These are phyloP conservation scores for Colletotrichum sp. DNA, from an alignment of 2,329 filamentous ascomycete species.

Conservation along the genomic window DNA sequence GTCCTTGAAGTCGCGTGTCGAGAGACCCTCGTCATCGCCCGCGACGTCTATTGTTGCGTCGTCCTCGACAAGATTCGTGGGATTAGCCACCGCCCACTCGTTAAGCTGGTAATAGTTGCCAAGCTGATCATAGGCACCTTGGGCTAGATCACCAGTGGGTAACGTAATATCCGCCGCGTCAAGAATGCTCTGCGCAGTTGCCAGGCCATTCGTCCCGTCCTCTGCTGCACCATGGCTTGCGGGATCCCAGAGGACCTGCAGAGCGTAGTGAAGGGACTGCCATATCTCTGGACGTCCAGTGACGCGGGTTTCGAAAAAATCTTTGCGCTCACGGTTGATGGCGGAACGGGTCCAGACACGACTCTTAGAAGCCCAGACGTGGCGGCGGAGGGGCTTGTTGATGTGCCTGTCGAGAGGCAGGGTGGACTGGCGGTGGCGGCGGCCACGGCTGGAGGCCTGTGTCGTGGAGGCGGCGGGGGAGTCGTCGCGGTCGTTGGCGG, in stretches of 20 bases:
- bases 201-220: conserved; percentile 48
- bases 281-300: conserved; percentile 80
- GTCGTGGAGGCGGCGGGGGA: conserved; percentile 11
- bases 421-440: conserved; percentile 38
- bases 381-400: conserved; percentile 70
- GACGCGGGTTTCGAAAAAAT: conserved; percentile 91
- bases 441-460: conserved; percentile 25
- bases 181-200: conserved; percentile 80
- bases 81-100: conserved; percentile 72
- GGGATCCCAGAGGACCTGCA: conserved; percentile 70
- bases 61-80: conserved; percentile 56
- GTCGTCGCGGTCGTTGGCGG: conserved; percentile 25
- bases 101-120: conserved; percentile 75
- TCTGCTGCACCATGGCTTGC: conserved; percentile 42
- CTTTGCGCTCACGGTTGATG: conserved; percentile 73
- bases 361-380: conserved; percentile 68
- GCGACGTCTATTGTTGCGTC: conserved; percentile 48
- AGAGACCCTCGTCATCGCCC: conserved; percentile 21
- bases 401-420: conserved; percentile 66
- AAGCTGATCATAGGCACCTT: conserved; percentile 74
- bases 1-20: conserved; percentile 28
- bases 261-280: conserved; percentile 72
- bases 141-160: conserved; percentile 73
- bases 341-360: conserved; percentile 73
- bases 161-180: conserved; percentile 78